These are phyloP conservation scores for Nemania sp. DNA, from an alignment of 2,329 filamentous ascomycete species.

Conservation along the genomic window DNA sequence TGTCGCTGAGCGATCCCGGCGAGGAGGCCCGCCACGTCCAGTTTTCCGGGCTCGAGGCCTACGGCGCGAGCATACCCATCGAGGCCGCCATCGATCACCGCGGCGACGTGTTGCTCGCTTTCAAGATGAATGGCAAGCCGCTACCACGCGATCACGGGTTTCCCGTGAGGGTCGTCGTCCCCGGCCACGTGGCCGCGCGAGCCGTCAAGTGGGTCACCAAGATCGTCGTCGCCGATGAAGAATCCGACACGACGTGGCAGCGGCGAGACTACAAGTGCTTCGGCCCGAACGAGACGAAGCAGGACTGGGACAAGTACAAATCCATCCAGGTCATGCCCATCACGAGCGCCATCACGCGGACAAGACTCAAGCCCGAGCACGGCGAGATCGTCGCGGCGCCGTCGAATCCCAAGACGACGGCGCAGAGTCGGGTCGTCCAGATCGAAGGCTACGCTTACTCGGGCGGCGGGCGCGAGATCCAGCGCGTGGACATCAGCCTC, in stretches of 20 bases:
- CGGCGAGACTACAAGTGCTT: conserved; percentile 71
- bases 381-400: background rate
- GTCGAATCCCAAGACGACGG: conserved; percentile 1
- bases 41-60: conserved; percentile 63
- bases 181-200: conserved; percentile 68
- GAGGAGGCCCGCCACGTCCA: conserved; percentile 42
- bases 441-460: conserved; percentile 70
- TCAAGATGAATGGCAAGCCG: conserved; percentile 67
- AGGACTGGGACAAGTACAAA: conserved; percentile 66
- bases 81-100: conserved; percentile 61
- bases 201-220: conserved; percentile 72
- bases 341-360: conserved; percentile 65
- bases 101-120: conserved; percentile 69
- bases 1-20: conserved; percentile 38
- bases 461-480: conserved; percentile 67
- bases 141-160: conserved; percentile 69
- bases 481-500: conserved; percentile 69
- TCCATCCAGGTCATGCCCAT: conserved; percentile 72
- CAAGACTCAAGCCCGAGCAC: conserved; percentile 33
- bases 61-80: conserved; percentile 65
- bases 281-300: conserved; percentile 63
- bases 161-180: conserved; percentile 65
- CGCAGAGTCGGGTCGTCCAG: conserved; percentile 31
- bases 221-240: conserved; percentile 67
- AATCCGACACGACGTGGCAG: conserved; percentile 69